Evolutionary conservation across 2,329 filamentous ascomycete species (phyloP).

Genomic region (Teratosphaeriaceae sp.): DNA sequence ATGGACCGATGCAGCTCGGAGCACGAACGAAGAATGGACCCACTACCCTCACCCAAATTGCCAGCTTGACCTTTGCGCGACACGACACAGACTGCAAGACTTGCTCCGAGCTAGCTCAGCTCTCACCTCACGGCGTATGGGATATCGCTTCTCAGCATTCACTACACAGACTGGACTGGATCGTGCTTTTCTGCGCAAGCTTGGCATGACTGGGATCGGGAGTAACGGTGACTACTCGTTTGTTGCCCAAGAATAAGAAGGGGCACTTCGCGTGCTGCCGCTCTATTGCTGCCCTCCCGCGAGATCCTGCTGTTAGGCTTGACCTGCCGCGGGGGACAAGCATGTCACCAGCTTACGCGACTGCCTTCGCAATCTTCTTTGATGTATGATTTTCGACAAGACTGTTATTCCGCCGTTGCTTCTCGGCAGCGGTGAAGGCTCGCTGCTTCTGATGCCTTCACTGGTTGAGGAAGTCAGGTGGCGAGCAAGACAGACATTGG

Average conservation of each 20-base stretch:
- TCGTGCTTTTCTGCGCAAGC: conserved; percentile 6
- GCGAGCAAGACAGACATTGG: conserved; percentile 2
- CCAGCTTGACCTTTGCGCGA: conserved; percentile 7
- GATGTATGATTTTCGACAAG: conserved; percentile 6
- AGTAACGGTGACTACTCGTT: conserved; percentile 5
- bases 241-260: conserved; percentile 14
- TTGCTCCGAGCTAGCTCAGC: conserved; percentile 17
- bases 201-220: conserved; percentile 7
- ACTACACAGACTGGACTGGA: conserved; percentile 11
- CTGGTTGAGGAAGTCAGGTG: conserved; percentile 1
- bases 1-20: conserved; percentile 20
- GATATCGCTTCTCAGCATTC: conserved; percentile 14
- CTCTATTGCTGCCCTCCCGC: conserved; percentile 2
- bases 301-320: background rate
- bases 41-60: conserved; percentile 19
- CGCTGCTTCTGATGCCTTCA: conserved; percentile 1
- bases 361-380: conserved; percentile 21
- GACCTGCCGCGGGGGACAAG: background rate
- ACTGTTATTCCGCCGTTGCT: conserved; percentile 5
- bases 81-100: conserved; percentile 14
- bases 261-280: conserved; percentile 5
- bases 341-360: conserved; percentile 17
- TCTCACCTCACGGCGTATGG: conserved; percentile 20
- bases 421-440: conserved; percentile 6
- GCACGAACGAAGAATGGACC: conserved; percentile 13